Percentiles rank a stretch among this genome's conserved stretches.
Conservation (phyloP, 805 yeast genomes). For the Monosporozyma servazzii region DNA sequence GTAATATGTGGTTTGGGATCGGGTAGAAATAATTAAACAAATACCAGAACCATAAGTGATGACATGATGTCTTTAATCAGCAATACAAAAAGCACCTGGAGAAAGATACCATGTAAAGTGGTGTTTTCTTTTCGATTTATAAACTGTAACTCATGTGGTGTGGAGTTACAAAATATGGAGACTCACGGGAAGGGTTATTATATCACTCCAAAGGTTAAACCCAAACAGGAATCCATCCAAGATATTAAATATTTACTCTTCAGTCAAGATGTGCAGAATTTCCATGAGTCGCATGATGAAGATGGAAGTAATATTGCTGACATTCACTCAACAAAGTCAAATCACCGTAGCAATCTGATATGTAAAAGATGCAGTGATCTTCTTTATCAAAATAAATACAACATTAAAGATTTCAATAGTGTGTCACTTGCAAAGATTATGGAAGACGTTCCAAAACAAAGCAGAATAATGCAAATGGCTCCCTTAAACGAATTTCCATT, state of each 20-base stretch:
- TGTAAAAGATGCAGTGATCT: conserved; percentile 55
- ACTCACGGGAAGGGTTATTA: conserved; percentile 38
- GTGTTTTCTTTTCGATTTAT: conserved; percentile 2
- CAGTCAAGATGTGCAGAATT: conserved; percentile 21
- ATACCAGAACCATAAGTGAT: background rate
- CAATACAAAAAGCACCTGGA: background rate
- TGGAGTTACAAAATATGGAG: conserved; percentile 37
- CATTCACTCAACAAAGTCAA: background rate
- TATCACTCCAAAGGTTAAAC: conserved; percentile 9
- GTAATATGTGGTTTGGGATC: background rate
- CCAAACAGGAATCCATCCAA: conserved; percentile 13
- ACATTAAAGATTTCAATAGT: conserved; percentile 28
- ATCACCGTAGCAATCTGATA: conserved; percentile 18
- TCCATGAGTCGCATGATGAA: conserved; percentile 11
- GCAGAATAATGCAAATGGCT: conserved; percentile 49
- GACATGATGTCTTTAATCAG: background rate
- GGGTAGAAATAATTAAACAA: no score
- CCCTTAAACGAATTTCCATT: conserved; percentile 70
- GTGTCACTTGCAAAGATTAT: conserved; percentile 27
- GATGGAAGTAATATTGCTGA: background rate
- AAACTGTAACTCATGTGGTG: conserved; percentile 51
- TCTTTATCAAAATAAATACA: conserved; percentile 35
- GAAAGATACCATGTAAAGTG: background rate
- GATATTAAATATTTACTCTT: conserved; percentile 25
- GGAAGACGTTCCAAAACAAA: conserved; percentile 32